A percentile compares a stretch with the other conserved stretches of the same genome.
Conservation (phyloP, 306 rosid species). For the Ormosia semicastrata region DNA sequence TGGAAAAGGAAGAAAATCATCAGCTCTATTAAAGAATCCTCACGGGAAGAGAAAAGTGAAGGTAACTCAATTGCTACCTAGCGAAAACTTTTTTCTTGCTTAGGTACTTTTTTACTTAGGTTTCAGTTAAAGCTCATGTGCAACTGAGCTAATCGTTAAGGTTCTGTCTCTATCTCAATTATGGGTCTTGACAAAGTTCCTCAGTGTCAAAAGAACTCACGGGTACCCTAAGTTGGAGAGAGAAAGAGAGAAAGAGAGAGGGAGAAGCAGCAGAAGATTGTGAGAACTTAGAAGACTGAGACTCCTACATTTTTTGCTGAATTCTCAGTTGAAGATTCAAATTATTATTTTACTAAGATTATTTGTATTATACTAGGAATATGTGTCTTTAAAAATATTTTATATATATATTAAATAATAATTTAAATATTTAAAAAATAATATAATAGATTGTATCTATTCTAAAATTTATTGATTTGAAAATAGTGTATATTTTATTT, state of each 20-base stretch:
- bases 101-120: background rate
- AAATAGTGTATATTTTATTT: background rate
- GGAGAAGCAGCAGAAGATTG: background rate
- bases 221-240: slow-evolving; percentile 22
- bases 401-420: too few species aligned
- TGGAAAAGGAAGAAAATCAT: slow-evolving; percentile 57
- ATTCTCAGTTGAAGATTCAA: background rate
- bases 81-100: background rate
- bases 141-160: background rate
- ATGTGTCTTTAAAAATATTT: too few species aligned
- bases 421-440: too few species aligned
- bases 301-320: background rate
- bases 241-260: background rate
- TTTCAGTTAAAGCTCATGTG: slow-evolving; percentile 6
- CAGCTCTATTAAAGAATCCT: slow-evolving; percentile 52
- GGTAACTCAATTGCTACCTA: slow-evolving; percentile 34
- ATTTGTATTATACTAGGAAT: too few species aligned
- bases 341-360: too few species aligned
- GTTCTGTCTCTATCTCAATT: slow-evolving; percentile 32
- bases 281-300: background rate
- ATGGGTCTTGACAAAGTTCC: slow-evolving; percentile 3
- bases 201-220: slow-evolving; percentile 36
- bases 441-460: too few species aligned
- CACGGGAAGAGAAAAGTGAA: slow-evolving; percentile 87
- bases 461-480: background rate